phyloP scores from a whole-genome alignment of 176 grass and related monocot genomes.

The Paspalum vaginatum region DNA sequence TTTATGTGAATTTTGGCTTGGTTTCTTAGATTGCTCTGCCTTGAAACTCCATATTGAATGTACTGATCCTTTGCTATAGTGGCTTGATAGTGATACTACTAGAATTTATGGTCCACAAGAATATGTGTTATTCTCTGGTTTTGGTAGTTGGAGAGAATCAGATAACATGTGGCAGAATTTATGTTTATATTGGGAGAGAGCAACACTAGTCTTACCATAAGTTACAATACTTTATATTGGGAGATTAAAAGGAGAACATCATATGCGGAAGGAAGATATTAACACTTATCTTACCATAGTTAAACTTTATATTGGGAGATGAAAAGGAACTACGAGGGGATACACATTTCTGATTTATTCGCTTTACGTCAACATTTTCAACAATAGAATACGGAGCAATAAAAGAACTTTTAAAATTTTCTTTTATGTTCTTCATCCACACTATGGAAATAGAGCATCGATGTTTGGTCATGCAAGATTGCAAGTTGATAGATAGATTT shows the following conservation, averaged over 20 bases:
- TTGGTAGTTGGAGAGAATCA: not conserved
- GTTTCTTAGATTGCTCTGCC: slow-evolving; percentile 23
- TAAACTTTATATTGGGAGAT: not conserved
- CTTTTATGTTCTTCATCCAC: not conserved
- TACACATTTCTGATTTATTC: not conserved
- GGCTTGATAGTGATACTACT: slow-evolving; percentile 30
- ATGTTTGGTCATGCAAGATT: not conserved
- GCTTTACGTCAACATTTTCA: not conserved
- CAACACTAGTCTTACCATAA: not conserved
- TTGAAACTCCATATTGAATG: slow-evolving; percentile 10
- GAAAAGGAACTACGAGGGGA: not conserved
- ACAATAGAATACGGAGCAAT: not conserved
- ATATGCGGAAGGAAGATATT: not conserved
- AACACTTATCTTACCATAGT: not conserved
- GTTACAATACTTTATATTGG: not conserved
- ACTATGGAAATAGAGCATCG: not conserved
- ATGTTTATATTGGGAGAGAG: not conserved
- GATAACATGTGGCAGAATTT: not conserved
- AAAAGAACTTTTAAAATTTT: not conserved
- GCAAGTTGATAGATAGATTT: not conserved
- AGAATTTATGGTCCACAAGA: not conserved
- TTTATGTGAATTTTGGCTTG: slow-evolving; percentile 25
- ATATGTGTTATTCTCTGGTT: slow-evolving; percentile 21
- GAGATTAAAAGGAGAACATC: not conserved
- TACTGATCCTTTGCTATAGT: slow-evolving; percentile 2